Base-by-base conservation (phyloP, 2,329 filamentous ascomycete species). In the Monilinia aucupariae region DNA sequence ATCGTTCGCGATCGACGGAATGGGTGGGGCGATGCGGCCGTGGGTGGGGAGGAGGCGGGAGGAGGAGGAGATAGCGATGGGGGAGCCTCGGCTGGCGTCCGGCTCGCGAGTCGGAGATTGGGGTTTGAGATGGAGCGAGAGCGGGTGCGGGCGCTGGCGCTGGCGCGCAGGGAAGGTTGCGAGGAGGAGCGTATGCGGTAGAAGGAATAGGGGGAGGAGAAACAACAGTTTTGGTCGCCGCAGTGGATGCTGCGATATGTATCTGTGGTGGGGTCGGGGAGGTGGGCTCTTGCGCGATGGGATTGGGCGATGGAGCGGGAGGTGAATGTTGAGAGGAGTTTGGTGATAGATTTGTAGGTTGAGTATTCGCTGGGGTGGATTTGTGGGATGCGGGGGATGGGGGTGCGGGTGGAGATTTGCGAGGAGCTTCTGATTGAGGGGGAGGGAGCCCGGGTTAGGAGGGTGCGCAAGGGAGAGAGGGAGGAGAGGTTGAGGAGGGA, bases 191-290 rank as follows among this genome's bases (percentile, higher is more conserved):
- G 54, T 2, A n/a, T 20, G 6, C 50, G 59, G 47, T 54, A 61
- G n/a, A 47, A 48, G 8, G 59, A 55, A n/a, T 61, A 61, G 2
- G 59, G 50, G 2, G 49, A 37, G 13, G 27, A 25, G 37, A 61
- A 55, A 37, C 59, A 61, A 37, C 59, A 61, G 1, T 30, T 61
- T 48, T 45, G 37, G 27, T 61, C 59, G 6, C 59, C 59, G 50
- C 49, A 61, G 25, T 61, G 59, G 6, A 55, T 61, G n/a, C 50
- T 49, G 17, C 49, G 49, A 22, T 61, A 61, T 17, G 59, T 61
- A 20, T 61, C 59, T 34, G 39, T 20, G 6, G 4, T 48, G 3
- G 12, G 2, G 10, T 47, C 43, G 2, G 43, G 43, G 20, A 22
- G 43, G 7, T 5, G 43, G 43, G 53, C 39, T 17, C 22, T 30